Percentiles rank a stretch among this genome's conserved stretches.
Conservation (phyloP, 768 basidiomycete genomes). For the Tulasnella sp. region DNA sequence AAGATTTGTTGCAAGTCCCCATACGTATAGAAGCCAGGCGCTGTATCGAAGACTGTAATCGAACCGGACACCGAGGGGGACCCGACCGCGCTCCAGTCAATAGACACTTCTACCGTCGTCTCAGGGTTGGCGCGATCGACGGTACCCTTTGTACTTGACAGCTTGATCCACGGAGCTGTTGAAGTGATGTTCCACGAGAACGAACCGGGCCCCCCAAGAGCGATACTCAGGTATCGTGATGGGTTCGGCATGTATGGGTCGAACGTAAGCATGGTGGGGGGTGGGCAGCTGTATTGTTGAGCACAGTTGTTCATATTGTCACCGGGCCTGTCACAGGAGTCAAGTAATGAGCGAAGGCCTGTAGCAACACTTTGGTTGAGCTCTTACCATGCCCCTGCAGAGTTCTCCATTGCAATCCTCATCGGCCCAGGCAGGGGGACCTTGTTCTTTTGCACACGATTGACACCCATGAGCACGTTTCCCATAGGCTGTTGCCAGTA, state of each 20-base stretch:
- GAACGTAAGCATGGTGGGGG: constrained; percentile 37
- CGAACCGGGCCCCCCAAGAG: constrained; percentile 45
- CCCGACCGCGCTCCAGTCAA: constrained; percentile 43
- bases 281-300: constrained; percentile 35
- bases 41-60: constrained; percentile 39
- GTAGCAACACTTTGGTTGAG: too few relatives aligned
- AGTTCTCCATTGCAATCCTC: constrained; percentile 52
- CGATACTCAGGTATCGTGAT: constrained; percentile 49
- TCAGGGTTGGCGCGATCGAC: constrained; percentile 40
- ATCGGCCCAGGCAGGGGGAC: constrained; percentile 50
- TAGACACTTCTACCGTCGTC: constrained; percentile 41
- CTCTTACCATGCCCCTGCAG: constrained; percentile 43
- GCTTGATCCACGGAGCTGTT: constrained; percentile 43
- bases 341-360: neutral
- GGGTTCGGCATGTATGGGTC: constrained; percentile 46
- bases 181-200: constrained; percentile 43
- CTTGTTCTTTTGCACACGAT: constrained; percentile 43
- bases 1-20: constrained; percentile 16
- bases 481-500: constrained; percentile 64
- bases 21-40: constrained; percentile 30
- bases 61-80: constrained; percentile 25
- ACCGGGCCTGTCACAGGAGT: constrained; percentile 41
- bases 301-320: constrained; percentile 53
- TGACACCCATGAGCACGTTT: constrained; percentile 46
- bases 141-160: constrained; percentile 38